phyloP scores from a whole-genome alignment of 73 alveolate species.

The Uronychia binucleata region DNA sequence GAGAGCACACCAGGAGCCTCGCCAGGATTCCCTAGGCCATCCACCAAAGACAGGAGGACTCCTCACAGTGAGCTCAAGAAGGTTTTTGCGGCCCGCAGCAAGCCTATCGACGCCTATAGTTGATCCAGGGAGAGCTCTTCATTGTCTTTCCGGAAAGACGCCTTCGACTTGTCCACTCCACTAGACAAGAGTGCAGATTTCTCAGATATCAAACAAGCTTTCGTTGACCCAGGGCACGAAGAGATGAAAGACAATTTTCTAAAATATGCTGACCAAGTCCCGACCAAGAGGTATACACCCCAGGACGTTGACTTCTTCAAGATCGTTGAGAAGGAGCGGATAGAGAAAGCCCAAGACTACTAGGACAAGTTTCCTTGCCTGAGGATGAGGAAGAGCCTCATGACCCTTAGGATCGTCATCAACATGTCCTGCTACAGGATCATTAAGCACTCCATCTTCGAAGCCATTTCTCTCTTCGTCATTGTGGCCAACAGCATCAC shows the following conservation, averaged over 20 bases:
- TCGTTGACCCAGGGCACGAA: too few species aligned
- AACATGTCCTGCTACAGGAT: conserved; percentile 19
- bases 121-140: background rate
- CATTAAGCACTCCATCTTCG: conserved; percentile 36
- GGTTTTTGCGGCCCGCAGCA: too few species aligned
- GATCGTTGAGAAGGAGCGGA: conserved; percentile 41
- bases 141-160: background rate
- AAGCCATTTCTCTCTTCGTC: conserved; percentile 48
- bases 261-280: too few species aligned
- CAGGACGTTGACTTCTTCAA: conserved; percentile 29
- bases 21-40: too few species aligned
- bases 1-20: too few species aligned
- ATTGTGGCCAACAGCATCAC: conserved; percentile 67
- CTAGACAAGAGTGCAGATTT: too few species aligned
- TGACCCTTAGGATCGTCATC: conserved; percentile 9
- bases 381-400: conserved; percentile 19
- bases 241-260: too few species aligned
- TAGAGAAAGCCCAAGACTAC: conserved; percentile 29
- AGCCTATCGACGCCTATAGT: too few species aligned
- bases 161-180: too few species aligned
- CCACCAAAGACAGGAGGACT: too few species aligned
- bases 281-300: background rate
- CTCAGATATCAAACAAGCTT: too few species aligned
- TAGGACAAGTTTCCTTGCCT: conserved; percentile 52
- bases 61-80: too few species aligned